These are phyloP conservation scores for Galerina sulciceps DNA, from an alignment of 768 basidiomycete genomes.

Conservation along the genomic window DNA sequence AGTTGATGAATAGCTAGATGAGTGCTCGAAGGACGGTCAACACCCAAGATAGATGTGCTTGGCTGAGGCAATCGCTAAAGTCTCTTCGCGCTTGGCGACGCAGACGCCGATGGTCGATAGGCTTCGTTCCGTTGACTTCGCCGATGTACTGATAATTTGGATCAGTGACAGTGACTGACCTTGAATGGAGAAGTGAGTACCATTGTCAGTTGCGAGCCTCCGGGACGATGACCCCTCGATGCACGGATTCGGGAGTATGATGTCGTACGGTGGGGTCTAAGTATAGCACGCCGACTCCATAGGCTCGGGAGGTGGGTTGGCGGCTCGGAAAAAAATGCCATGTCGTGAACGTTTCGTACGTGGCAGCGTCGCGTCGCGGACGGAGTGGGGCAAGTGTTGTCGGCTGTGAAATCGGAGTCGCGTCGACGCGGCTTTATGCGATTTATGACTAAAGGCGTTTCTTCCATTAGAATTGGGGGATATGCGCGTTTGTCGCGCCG, in stretches of 20 bases:
- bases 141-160: background rate
- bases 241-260: background rate
- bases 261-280: background rate
- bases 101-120: background rate
- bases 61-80: background rate
- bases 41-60: too few relatives aligned
- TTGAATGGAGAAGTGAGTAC: background rate
- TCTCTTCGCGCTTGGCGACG: background rate
- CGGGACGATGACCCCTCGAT: background rate
- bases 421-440: too few relatives aligned
- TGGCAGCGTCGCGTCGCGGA: background rate
- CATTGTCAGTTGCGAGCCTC: background rate
- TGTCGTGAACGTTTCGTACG: background rate
- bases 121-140: background rate
- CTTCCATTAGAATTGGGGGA: too few relatives aligned
- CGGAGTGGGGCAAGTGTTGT: background rate
- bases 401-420: background rate
- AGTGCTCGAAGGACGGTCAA: too few relatives aligned
- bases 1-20: too few relatives aligned
- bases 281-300: background rate
- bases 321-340: too few relatives aligned
- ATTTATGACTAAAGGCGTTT: too few relatives aligned
- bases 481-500: too few relatives aligned
- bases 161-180: constrained; percentile 1
- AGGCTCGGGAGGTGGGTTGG: too few relatives aligned